phyloP scores from a whole-genome alignment of 768 basidiomycete species.

The Hygrophorus russula region DNA sequence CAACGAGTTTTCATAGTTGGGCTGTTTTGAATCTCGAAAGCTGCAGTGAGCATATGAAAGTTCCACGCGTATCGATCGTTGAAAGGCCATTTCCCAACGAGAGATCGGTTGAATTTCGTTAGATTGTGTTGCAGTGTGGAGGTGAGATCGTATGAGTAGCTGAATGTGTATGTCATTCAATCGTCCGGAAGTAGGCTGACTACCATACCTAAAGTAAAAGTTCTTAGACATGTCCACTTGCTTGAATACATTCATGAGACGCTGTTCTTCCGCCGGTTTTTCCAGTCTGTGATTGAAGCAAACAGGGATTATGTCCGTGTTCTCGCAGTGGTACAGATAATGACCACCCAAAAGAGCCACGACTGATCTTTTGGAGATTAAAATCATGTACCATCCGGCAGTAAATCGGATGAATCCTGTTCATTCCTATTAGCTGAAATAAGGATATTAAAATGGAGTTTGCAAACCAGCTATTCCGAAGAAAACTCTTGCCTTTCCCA shows the following conservation, averaged over 20 bases:
- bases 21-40: slow-evolving; percentile 38
- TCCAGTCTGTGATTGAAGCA: slow-evolving; percentile 76
- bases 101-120: slow-evolving; percentile 38
- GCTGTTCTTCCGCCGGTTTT: slow-evolving; percentile 79
- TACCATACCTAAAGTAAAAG: slow-evolving; percentile 85
- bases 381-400: slow-evolving; percentile 91
- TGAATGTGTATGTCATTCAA: slow-evolving; percentile 17
- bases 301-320: slow-evolving; percentile 73
- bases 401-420: slow-evolving; percentile 90
- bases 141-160: slow-evolving; percentile 94
- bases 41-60: slow-evolving; percentile 66
- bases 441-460: background rate
- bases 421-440: background rate
- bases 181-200: background rate
- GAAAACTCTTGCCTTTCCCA: slow-evolving; percentile 68
- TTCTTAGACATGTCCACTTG: slow-evolving; percentile 98
- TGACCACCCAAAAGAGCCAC: slow-evolving; percentile 93
- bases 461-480: slow-evolving; percentile 72
- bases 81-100: slow-evolving; percentile 48
- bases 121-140: slow-evolving; percentile 93
- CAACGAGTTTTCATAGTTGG: slow-evolving; percentile 53
- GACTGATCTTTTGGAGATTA: slow-evolving; percentile 81
- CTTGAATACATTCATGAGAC: slow-evolving; percentile 83
- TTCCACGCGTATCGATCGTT: slow-evolving; percentile 96
- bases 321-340: slow-evolving; percentile 94